Base-by-base conservation (phyloP, 495 filamentous ascomycete genomes). In the Cudoniella acicularis region DNA sequence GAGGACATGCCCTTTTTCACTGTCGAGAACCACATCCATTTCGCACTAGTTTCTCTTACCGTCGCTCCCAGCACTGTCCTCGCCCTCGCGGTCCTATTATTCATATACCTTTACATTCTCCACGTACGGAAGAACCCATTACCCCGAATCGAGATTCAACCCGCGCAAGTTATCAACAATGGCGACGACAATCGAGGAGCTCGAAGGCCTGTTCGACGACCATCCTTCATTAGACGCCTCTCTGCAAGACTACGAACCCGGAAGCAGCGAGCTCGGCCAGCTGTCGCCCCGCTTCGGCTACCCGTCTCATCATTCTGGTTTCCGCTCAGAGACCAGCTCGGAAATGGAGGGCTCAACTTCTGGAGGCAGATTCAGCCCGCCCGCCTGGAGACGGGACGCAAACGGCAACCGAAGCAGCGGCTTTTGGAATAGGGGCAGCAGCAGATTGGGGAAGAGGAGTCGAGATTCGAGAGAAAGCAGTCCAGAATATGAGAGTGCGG, bases 241-340 rank as follows among this genome's bases (percentile, higher is more conserved):
- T 52, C 78, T 91, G 64, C 83, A 87, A 67, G 88, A 92, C 75
- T 91, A 90, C 79, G 87, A 87, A 61, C 76, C 70, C 66, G 77
- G 74, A 67, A 79, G 75, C 64, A 70, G 73, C 57, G 61, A 67
- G 25, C 24, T 61, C 45, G 53, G 50, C 67, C 73, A 36, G 30
- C 13, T 64, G 70, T 67, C 70, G 61, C 73, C 58, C 65, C 69
- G 51, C 61, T 80, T 65, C 83, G 85, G 65, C 77, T 74, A 88
- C 54, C 90, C 87, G 16, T 87, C 86, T 23, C 81, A 87, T 68
- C 87, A 89, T 74, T 91, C 87, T 48, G 89, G 87, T 45, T 91
- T 90, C 75, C 82, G 84, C 64, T 87, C 81, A 65, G 83, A 83
- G 51, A 69, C 68, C 64, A 73, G 77, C 56, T 84, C 82, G 26